A percentile compares a stretch with the other conserved stretches of the same genome.
These are phyloP conservation scores for Alternaria novae-zelandiae DNA, from an alignment of 2,329 filamentous ascomycete species.

Conservation along the genomic window DNA sequence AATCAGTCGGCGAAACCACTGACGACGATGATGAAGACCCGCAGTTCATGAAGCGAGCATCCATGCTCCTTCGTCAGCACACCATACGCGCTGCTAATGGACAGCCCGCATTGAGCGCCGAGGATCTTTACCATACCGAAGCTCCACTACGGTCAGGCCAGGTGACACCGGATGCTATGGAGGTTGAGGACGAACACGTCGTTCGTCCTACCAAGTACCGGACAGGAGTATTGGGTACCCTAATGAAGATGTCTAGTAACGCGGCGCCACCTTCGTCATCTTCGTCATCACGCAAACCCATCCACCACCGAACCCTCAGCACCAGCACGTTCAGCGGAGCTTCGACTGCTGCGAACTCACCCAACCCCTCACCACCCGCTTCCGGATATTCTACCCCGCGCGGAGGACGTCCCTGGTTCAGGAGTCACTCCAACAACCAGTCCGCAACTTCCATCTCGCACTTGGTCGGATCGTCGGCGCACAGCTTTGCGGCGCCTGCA, in stretches of 20 bases:
- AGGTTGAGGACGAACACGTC: slow-evolving; percentile 68
- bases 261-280: slow-evolving; percentile 17
- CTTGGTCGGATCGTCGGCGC: slow-evolving; percentile 53
- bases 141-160: slow-evolving; percentile 52
- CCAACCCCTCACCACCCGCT: slow-evolving; percentile 48
- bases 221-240: slow-evolving; percentile 73
- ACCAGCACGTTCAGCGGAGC: slow-evolving; percentile 39
- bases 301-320: slow-evolving; percentile 35
- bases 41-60: slow-evolving; percentile 52
- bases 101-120: slow-evolving; percentile 24
- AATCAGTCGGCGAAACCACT: slow-evolving; percentile 26
- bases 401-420: slow-evolving; percentile 46
- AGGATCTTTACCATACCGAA: slow-evolving; percentile 42
- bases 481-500: slow-evolving; percentile 50
- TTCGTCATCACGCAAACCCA: slow-evolving; percentile 1
- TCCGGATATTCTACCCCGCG: slow-evolving; percentile 53
- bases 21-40: slow-evolving; percentile 40
- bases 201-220: slow-evolving; percentile 72
- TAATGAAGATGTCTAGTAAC: slow-evolving; percentile 62
- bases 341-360: slow-evolving; percentile 45
- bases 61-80: slow-evolving; percentile 42
- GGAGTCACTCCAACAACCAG: slow-evolving; percentile 38
- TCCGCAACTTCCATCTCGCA: slow-evolving; percentile 53
- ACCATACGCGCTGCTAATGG: slow-evolving; percentile 26
- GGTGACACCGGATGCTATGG: slow-evolving; percentile 56